These are phyloP conservation scores for Candida albicans DNA, from an alignment of 1,139 yeast species.

Conservation along the genomic window DNA sequence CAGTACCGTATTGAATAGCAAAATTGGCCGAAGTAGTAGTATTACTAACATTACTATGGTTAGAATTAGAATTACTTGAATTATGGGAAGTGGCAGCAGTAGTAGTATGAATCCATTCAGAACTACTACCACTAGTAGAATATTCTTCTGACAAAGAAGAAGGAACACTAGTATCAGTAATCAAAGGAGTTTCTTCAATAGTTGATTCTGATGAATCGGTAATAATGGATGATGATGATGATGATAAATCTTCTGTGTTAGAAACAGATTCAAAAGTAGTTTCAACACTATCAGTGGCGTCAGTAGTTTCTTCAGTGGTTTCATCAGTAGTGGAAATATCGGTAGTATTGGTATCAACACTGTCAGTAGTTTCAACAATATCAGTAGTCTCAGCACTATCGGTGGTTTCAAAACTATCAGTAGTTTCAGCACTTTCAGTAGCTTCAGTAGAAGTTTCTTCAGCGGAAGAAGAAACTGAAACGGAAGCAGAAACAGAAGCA, in stretches of 20 bases:
- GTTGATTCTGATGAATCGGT: not conserved
- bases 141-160: not conserved
- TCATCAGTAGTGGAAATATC: too few relatives aligned
- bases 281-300: not conserved
- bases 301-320: not conserved
- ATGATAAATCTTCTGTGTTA: not conserved
- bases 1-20: conserved; percentile 13
- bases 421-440: conserved; percentile 7
- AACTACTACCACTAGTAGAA: not conserved
- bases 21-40: conserved; percentile 1
- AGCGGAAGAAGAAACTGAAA: not conserved
- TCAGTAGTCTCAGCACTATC: conserved; percentile 1
- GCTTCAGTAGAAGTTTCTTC: conserved; percentile 8
- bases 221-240: not conserved
- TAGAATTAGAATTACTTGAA: not conserved
- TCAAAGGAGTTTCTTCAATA: not conserved
- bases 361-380: conserved; percentile 11
- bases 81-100: not conserved
- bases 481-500: conserved; percentile 8
- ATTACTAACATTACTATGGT: not conserved
- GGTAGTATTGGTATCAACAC: conserved; percentile 3
- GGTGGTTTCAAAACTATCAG: conserved; percentile 9
- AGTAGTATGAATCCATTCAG: not conserved
- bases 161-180: not conserved
- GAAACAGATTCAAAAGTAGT: not conserved